phyloP scores from a whole-genome alignment of 192 early-diverging fungal species.

The Entomortierella lignicola region DNA sequence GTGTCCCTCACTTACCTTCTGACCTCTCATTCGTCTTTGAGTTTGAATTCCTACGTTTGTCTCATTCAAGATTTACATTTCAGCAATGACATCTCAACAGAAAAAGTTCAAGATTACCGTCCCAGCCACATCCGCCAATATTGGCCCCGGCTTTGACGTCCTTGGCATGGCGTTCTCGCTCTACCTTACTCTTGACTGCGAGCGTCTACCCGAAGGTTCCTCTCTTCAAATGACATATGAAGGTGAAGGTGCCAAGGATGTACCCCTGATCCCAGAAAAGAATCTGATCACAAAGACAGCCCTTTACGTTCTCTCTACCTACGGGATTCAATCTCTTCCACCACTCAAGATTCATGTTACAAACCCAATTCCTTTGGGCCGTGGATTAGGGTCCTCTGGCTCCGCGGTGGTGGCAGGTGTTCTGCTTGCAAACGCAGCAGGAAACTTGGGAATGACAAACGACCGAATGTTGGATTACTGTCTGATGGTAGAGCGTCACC shows the following conservation, averaged over 20 bases:
- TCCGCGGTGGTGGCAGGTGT: constrained; percentile 96
- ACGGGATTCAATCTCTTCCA: constrained; percentile 73
- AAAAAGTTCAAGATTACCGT: constrained; percentile 78
- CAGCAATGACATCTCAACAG: constrained; percentile 17
- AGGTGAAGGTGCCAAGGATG: constrained; percentile 76
- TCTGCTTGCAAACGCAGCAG: constrained; percentile 81
- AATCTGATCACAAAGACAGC: constrained; percentile 96
- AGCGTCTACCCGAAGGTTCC: constrained; percentile 30
- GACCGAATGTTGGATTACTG: constrained; percentile 93
- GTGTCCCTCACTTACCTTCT: neutral
- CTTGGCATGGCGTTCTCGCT: constrained; percentile 93
- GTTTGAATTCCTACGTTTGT: no score
- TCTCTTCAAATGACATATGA: constrained; percentile 65
- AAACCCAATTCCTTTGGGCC: constrained; percentile 95
- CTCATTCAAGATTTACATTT: no score
- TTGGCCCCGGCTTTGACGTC: constrained; percentile 98
- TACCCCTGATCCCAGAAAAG: constrained; percentile 79
- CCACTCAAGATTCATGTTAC: constrained; percentile 79
- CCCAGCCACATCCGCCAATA: constrained; percentile 97
- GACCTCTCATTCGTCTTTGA: neutral
- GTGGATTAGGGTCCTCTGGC: constrained; percentile 97
- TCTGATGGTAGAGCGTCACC: constrained; percentile 95
- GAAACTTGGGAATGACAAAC: constrained; percentile 71
- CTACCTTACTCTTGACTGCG: constrained; percentile 78
- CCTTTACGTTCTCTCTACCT: constrained; percentile 85